Conservation (phyloP, 768 basidiomycete genomes). For the Kwoniella bestiolae region DNA sequence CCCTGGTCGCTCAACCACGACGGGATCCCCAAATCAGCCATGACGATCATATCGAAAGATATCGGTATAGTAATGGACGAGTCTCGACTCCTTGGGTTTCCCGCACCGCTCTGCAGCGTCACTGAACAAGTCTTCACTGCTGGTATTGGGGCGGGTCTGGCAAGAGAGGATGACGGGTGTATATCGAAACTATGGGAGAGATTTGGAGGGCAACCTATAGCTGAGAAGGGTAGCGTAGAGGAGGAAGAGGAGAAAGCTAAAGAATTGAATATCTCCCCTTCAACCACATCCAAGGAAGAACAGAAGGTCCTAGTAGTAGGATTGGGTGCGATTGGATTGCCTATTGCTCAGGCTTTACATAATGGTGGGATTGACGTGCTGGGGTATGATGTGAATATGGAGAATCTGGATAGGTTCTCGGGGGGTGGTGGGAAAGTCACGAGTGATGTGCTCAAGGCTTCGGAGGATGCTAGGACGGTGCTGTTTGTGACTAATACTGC, state of each 20-base stretch:
- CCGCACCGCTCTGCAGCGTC: slow-evolving; percentile 36
- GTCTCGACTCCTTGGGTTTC: slow-evolving; percentile 36
- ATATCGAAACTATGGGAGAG: slow-evolving; percentile 39
- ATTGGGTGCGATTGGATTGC: slow-evolving; percentile 44
- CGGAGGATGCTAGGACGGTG: slow-evolving; percentile 34
- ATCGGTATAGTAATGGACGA: slow-evolving; percentile 54
- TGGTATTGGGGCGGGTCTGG: slow-evolving; percentile 39
- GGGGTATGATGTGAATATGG: slow-evolving; percentile 35
- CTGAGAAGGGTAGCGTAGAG: slow-evolving; percentile 32
- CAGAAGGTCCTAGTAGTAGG: slow-evolving; percentile 47
- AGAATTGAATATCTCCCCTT: slow-evolving; percentile 29
- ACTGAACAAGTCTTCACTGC: slow-evolving; percentile 43
- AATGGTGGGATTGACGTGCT: slow-evolving; percentile 36
- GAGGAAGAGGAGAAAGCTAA: slow-evolving; percentile 38
- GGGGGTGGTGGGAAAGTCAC: slow-evolving; percentile 35
- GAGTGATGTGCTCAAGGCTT: slow-evolving; percentile 19
- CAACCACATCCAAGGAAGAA: neutral
- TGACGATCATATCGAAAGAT: slow-evolving; percentile 53
- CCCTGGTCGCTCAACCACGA: slow-evolving; percentile 45
- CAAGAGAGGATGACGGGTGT: slow-evolving; percentile 41
- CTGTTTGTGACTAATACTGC: slow-evolving; percentile 41
- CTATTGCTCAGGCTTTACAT: slow-evolving; percentile 38
- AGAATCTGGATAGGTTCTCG: slow-evolving; percentile 27
- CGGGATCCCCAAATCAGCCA: slow-evolving; percentile 47
- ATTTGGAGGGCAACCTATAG: slow-evolving; percentile 36